Evolutionary conservation across 768 basidiomycete species (phyloP), one percentile per base, ranked within the genome.

Genomic region (Podaxis rugospora): DNA sequence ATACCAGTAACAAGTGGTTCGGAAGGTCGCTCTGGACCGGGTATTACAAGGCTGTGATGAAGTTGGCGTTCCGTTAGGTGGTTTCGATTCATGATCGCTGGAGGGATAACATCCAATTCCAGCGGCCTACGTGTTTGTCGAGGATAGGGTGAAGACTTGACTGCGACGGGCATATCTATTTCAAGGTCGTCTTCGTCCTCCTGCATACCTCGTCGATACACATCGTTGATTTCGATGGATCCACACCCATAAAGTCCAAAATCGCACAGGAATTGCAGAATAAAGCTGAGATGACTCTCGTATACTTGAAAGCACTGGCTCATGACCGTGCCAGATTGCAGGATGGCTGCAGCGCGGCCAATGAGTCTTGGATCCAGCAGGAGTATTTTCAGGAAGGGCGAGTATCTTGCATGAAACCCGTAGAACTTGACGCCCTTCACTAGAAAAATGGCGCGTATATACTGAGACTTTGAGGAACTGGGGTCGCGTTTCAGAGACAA

Each of bases 391-490:
- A 98, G 84, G 76, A 91, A 99, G 6, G 93, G 93, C 4, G 82
- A 80, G 67, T 93, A 90, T 27, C 86, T 84, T 10, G 88, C 78
- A 70, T 93, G 90, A 71, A 95, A 98, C 7, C 97, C 95, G 73
- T 98, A 98, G 74, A 98, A 97, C 68, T 90, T 89, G 16, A 94
- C 77, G n/a, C 94, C 97, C 74, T 98, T 98, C 64, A 95, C 92
- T 54, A 95, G 79, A 51, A 93, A 70, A 42, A 97, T 81, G 23
- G 87, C 87, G 13, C 92, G 89, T 61, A 92, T 78, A 68, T 80
- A 88, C 66, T 82, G 83, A 16, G 84, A 81, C 49, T 76, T 81
- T 4, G 75, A 72, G 1, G 84, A 83, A 7, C 79, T 68, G 0
- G 89, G 89, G 59, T 90, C 85, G 27, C 87, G 87, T 68, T 88